Evolutionary conservation across 2,329 filamentous ascomycete genomes (phyloP), one percentile per base, ranked within the genome.

Genomic region (Venturia carpophila): DNA sequence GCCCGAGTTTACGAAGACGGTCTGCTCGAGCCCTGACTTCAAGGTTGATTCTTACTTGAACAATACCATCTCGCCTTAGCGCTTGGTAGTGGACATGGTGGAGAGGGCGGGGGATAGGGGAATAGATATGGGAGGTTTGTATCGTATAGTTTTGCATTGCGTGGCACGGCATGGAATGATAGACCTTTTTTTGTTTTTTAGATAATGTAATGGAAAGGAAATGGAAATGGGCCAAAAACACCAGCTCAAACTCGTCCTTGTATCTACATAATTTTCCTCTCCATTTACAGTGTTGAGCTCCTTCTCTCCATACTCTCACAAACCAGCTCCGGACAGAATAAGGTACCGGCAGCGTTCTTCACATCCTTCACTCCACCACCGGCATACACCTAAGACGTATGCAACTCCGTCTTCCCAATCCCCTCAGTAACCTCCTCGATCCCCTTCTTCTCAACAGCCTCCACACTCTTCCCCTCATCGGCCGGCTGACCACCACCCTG

Each of bases 401-500:
- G 78, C 66, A 81, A 70, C 17, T 71, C 72, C 27, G 78, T 77
- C 69, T 80, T 78, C 71, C 76, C 75, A 5, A 79, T 74, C 2
- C 79, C 79, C 62, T 78, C 75, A 0, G 73, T 73, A 5, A 80
- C 76, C 67, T 79, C 78, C 64, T 79, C 77, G 11, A 78, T 74
- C 41, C 70, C 71, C 7, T 73, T 71, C 43, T 75, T 89, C 82
- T 93, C 90, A 64, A 87, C 87, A 62, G 85, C 84, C 80, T 92
- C 90, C 60, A 96, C 84, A 65, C 89, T 87, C 80, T 93, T 92
- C 15, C 69, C 69, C 84, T 93, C 68, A n/a, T 37, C 49, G 24
- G 49, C 62, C 63, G 67, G 68, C 17, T 69, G 67, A 2, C 64
- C 69, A 2, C 64, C 69, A 13, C 67, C 64, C 61, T 58, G 27